Evolutionary conservation across 805 yeast genomes (phyloP).

Genomic region (Saccharomycopsis fodiens): DNA sequence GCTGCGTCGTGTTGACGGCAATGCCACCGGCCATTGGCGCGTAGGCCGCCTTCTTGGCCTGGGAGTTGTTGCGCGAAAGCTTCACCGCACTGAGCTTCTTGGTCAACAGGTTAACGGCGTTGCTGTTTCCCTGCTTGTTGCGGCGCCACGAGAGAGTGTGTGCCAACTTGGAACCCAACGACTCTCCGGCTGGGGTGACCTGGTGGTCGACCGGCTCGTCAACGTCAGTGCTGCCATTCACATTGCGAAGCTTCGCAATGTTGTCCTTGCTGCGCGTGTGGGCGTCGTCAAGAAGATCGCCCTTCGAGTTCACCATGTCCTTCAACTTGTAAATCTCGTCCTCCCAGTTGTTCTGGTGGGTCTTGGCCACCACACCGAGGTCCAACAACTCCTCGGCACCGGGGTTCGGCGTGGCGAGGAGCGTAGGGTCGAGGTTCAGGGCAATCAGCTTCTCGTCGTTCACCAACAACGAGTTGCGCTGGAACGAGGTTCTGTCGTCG

Average conservation of each 20-base stretch:
- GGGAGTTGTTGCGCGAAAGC: slow-evolving; percentile 11
- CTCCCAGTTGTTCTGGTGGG: slow-evolving; percentile 72
- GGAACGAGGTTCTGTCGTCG: slow-evolving; percentile 92
- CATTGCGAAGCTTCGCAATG: slow-evolving; percentile 9
- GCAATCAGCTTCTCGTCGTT: slow-evolving; percentile 28
- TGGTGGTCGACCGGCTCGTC: slow-evolving; percentile 15
- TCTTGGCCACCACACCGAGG: slow-evolving; percentile 74
- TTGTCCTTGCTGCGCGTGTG: slow-evolving; percentile 11
- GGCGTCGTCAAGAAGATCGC: slow-evolving; percentile 12
- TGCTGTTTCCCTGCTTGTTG: not conserved
- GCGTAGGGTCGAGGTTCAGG: not conserved
- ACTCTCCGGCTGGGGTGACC: slow-evolving; percentile 12
- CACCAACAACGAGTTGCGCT: slow-evolving; percentile 31
- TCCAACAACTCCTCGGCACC: slow-evolving; percentile 48
- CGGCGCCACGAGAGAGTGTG: slow-evolving; percentile 6
- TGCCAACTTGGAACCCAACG: slow-evolving; percentile 14
- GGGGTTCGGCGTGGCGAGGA: slow-evolving; percentile 19
- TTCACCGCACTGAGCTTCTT: slow-evolving; percentile 19
- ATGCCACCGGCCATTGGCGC: not conserved
- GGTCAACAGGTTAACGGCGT: slow-evolving; percentile 12
- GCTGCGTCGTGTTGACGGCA: not conserved
- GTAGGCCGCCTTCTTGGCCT: not conserved
- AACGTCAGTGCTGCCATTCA: slow-evolving; percentile 1
- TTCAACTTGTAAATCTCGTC: slow-evolving; percentile 35
- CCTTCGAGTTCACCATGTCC: slow-evolving; percentile 19